Conservation (phyloP, 1,139 yeast species). For the Candida albicans region DNA sequence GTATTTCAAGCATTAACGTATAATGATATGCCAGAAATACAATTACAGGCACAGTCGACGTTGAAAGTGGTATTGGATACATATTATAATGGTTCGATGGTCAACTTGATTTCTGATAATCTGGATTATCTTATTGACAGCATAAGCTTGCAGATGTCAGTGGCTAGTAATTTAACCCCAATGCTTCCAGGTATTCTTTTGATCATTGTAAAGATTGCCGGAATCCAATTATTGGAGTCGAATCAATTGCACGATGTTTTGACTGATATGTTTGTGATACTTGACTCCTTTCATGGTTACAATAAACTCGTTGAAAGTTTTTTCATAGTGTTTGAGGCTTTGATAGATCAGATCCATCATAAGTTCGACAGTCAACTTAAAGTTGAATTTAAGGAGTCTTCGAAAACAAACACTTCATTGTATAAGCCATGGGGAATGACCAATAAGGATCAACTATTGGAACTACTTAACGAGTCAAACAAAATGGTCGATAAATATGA, state of each 20-base stretch:
- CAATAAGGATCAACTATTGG: slow-evolving; percentile 36
- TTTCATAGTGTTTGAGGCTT: slow-evolving; percentile 66
- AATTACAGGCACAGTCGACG: slow-evolving; percentile 30
- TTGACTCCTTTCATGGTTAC: slow-evolving; percentile 87
- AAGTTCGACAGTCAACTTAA: slow-evolving; percentile 29
- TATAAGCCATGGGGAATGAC: slow-evolving; percentile 60
- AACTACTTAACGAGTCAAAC: slow-evolving; percentile 36
- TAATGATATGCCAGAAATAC: slow-evolving; percentile 28
- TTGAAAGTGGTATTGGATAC: slow-evolving; percentile 43
- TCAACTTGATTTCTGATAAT: slow-evolving; percentile 58
- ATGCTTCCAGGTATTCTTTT: slow-evolving; percentile 69
- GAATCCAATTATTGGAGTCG: slow-evolving; percentile 52
- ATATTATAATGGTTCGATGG: slow-evolving; percentile 59
- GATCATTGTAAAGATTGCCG: slow-evolving; percentile 68
- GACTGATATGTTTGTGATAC: slow-evolving; percentile 67
- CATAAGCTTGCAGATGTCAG: slow-evolving; percentile 63
- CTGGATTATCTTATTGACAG: slow-evolving; percentile 81
- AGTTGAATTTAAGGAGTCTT: slow-evolving; percentile 5
- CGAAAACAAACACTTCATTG: slow-evolving; percentile 17
- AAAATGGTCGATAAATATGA: slow-evolving; percentile 27
- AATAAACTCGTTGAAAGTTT: slow-evolving; percentile 69
- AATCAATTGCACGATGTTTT: slow-evolving; percentile 72
- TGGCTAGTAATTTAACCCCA: slow-evolving; percentile 66
- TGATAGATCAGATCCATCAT: slow-evolving; percentile 53
- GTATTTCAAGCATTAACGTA: slow-evolving; percentile 37